Conservation (phyloP, 2,329 filamentous ascomycete genomes). For the Colletotrichum sp. region DNA sequence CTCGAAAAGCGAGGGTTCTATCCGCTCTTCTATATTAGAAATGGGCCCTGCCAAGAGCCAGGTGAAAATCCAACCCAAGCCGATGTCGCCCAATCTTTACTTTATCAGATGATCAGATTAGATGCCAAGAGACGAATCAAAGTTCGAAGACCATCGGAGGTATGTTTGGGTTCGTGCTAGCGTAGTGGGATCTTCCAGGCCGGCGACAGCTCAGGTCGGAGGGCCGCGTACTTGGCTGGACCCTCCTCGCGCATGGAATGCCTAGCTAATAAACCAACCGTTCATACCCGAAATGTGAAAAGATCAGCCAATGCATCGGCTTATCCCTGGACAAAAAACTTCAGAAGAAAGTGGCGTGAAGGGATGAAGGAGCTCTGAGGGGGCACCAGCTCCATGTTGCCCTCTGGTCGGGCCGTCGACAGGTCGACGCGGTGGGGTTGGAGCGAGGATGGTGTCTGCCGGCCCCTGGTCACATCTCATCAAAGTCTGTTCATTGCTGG, state of each 20-base stretch:
- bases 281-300: background rate
- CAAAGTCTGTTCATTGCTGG: background rate
- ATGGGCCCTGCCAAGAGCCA: background rate
- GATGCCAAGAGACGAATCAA: conserved; percentile 11
- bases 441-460: background rate
- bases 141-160: background rate
- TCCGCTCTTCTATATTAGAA: conserved; percentile 7
- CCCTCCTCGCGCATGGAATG: background rate
- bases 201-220: conserved; percentile 2
- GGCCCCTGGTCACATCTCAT: background rate
- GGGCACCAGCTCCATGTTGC: background rate
- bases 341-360: conserved; percentile 4
- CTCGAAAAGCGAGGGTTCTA: background rate
- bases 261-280: background rate
- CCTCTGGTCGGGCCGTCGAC: conserved; percentile 6
- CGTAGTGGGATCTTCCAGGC: conserved; percentile 12
- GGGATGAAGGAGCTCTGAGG: background rate
- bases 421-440: conserved; percentile 5
- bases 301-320: conserved; percentile 8
- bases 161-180: conserved; percentile 20
- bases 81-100: conserved; percentile 15
- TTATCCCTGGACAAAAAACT: background rate
- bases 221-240: conserved; percentile 15
- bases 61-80: background rate
- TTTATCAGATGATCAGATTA: conserved; percentile 23